These are phyloP conservation scores for Lichtheimia corymbifera DNA, from an alignment of 371 early-diverging fungal species.

Conservation along the genomic window DNA sequence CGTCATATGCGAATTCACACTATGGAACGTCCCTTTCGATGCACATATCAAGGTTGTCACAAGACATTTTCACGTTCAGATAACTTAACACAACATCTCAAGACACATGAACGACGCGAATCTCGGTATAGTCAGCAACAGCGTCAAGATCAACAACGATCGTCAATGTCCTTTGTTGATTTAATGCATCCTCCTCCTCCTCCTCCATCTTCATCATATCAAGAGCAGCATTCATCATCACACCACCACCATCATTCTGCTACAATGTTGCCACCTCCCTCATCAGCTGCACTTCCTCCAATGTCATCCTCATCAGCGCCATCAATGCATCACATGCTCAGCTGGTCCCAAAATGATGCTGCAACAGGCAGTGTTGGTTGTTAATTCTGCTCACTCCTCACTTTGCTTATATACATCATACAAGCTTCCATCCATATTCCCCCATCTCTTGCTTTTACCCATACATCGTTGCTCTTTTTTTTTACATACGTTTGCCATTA, in stretches of 20 bases:
- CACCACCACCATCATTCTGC: constrained; percentile 8
- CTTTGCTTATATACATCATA: constrained; percentile 2
- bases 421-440: neutral
- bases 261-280: neutral
- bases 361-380: constrained; percentile 14
- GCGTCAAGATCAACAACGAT: constrained; percentile 1
- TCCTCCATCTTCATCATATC: neutral
- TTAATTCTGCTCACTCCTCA: neutral
- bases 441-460: neutral
- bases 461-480: neutral
- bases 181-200: constrained; percentile 11
- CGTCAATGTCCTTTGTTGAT: constrained; percentile 6
- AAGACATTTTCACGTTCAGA: constrained; percentile 84
- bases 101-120: constrained; percentile 55
- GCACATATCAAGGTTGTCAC: constrained; percentile 68
- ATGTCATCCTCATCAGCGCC: constrained; percentile 6
- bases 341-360: constrained; percentile 17
- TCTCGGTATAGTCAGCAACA: constrained; percentile 7
- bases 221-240: neutral
- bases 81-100: constrained; percentile 64
- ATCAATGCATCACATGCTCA: constrained; percentile 17
- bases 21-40: constrained; percentile 78
- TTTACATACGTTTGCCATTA: neutral
- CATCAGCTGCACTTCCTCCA: constrained; percentile 1
- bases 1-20: constrained; percentile 89